Conservation (phyloP, 164 flowering plant species). For the Aristolochia californica region DNA sequence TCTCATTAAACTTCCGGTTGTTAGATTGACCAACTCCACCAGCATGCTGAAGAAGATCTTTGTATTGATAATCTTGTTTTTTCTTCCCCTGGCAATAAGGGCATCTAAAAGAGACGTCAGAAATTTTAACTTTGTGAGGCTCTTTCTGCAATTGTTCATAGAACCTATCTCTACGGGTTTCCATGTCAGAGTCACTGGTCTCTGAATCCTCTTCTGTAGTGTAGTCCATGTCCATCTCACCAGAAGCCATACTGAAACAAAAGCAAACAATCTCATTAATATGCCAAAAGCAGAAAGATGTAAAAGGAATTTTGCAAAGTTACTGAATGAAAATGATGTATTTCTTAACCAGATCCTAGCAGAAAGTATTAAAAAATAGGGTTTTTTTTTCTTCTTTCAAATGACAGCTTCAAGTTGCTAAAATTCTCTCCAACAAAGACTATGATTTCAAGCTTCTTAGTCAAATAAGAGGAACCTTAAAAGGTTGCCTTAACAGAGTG, state of each 20-base stretch:
- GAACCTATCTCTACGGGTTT: conserved; percentile 39
- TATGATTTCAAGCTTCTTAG: no score
- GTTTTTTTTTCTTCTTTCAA: no score
- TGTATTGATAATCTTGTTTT: conserved; percentile 70
- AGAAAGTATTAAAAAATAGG: no score
- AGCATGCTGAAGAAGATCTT: conserved; percentile 79
- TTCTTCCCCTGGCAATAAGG: conserved; percentile 87
- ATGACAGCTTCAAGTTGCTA: no score
- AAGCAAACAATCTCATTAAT: background rate
- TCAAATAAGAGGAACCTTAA: no score
- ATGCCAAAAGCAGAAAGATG: background rate
- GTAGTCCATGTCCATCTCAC: conserved; percentile 28
- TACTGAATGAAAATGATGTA: no score
- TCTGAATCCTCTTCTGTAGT: conserved; percentile 68
- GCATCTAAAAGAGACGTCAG: conserved; percentile 50
- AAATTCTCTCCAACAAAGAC: no score
- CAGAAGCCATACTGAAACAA: background rate
- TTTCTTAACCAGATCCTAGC: no score
- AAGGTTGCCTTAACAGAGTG: no score
- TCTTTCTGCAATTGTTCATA: conserved; percentile 40
- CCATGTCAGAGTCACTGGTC: conserved; percentile 79
- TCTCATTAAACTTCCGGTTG: conserved; percentile 44
- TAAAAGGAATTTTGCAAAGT: no score
- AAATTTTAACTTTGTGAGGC: conserved; percentile 31
- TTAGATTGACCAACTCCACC: conserved; percentile 59